Evolutionary conservation across 2,329 filamentous ascomycete species (phyloP), one percentile per base, ranked within the genome.

Genomic region (Byssothecium circinans): DNA sequence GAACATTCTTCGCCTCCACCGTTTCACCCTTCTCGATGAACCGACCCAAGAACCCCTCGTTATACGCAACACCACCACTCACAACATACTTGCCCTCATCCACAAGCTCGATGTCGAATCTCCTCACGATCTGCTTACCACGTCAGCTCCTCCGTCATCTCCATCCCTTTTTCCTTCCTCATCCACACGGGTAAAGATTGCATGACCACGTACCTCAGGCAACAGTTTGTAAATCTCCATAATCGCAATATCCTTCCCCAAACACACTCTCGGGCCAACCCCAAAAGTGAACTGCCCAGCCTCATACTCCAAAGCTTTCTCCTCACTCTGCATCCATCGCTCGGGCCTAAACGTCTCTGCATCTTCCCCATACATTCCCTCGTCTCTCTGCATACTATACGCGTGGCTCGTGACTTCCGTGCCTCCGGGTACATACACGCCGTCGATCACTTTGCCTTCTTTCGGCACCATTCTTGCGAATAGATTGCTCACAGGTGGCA

Each of bases 401-500:
- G 77, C 73, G 47, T 78, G 74, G 22, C 67, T 74, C 0, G 75
- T 75, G 8, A 81, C 64, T 54, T 81, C 77, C 0, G 67, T 70
- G 0, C 74, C 74, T 2, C 61, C 67, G 0, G 74, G 74, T 4
- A 72, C 64, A 35, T 68, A 70, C 15, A 69, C 62, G 2, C 71
- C 73, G 36, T 72, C 73, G 2, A 77, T 58, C 5, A 69, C 57
- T 27, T 74, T 63, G 2, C 64, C 65, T 3, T 51, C 57, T 15
- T 56, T 47, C 3, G 61, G 59, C 8, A 44, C 67, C 4, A 77
- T 61, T 0, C 79, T 71, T 2, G 78, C 74, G 57, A 81, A 78
- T 20, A 81, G 72, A 46, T 76, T 80, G 1, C 78, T 74, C 0
- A 76, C 78, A 0, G 78, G 72, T 1, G 79, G 79, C 44, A 74